A percentile compares a stretch with the other conserved stretches of the same genome.
phyloP scores from a whole-genome alignment of 106 monocot genomes.

The Alisma plantagoaquatica region DNA sequence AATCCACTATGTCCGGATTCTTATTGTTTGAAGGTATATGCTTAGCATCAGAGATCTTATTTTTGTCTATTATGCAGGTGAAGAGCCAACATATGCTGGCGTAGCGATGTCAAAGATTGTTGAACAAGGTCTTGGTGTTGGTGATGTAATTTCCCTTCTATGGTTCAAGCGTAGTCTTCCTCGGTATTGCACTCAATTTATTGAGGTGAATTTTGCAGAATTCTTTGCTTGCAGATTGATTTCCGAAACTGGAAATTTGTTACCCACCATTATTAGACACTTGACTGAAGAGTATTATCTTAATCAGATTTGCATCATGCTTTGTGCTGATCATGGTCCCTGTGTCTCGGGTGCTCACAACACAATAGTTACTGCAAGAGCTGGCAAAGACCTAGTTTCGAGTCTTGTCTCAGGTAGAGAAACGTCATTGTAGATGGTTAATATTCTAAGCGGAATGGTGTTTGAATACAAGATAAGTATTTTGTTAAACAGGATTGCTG shows the following conservation, averaged over 20 bases:
- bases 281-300: neutral
- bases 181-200: conserved; percentile 96
- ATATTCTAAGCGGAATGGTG: no score
- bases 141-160: conserved; percentile 91
- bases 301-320: conserved; percentile 82
- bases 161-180: conserved; percentile 99
- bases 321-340: conserved; percentile 98
- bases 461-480: no score
- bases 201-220: conserved; percentile 89
- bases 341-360: conserved; percentile 99
- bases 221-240: no score
- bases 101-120: conserved; percentile 93
- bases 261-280: no score
- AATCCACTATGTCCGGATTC: neutral
- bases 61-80: conserved; percentile 81
- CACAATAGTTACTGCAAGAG: conserved; percentile 90
- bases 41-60: no score
- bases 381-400: conserved; percentile 95
- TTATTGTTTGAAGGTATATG: neutral
- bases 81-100: conserved; percentile 96
- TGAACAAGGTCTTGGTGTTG: conserved; percentile 77
- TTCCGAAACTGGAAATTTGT: no score
- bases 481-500: conserved; percentile 56
- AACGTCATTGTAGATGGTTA: no score
- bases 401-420: conserved; percentile 88